Percentiles rank a stretch among this genome's conserved stretches.
Evolutionary conservation across 2,329 filamentous ascomycete species (phyloP).

Genomic region (Westerdykella aurantiaca): DNA sequence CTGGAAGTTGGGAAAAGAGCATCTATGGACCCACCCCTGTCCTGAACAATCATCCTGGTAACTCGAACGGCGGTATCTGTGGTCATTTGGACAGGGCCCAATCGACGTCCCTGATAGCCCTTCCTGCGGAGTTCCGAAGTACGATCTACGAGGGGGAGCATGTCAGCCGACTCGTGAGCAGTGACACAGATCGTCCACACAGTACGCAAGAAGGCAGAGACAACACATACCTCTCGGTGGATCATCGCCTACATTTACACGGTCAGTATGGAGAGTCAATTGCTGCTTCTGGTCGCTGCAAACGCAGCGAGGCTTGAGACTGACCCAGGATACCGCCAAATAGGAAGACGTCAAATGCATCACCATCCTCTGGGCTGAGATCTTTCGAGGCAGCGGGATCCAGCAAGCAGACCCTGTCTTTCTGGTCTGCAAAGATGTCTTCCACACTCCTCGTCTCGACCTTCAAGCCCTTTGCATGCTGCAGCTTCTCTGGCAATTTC

Average conservation of each 20-base stretch:
- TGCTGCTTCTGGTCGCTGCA: neutral
- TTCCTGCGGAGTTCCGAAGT: conserved; percentile 95
- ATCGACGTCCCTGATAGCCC: conserved; percentile 77
- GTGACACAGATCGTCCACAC: conserved; percentile 2
- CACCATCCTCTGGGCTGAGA: conserved; percentile 74
- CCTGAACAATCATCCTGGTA: conserved; percentile 80
- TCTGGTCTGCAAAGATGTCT: conserved; percentile 66
- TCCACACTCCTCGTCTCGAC: conserved; percentile 76
- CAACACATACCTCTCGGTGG: conserved; percentile 71
- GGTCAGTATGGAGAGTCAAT: conserved; percentile 17
- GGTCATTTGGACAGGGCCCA: conserved; percentile 95
- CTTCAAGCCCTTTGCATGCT: conserved; percentile 56
- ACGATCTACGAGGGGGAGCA: conserved; percentile 56
- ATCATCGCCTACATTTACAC: conserved; percentile 65
- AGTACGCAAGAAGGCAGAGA: neutral
- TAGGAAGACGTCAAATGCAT: conserved; percentile 80
- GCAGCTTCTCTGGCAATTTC: conserved; percentile 54
- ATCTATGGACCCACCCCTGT: conserved; percentile 57
- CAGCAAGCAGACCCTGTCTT: conserved; percentile 76
- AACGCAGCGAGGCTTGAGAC: conserved; percentile 12
- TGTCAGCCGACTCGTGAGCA: conserved; percentile 16
- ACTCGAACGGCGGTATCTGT: conserved; percentile 95
- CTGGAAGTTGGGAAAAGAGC: neutral
- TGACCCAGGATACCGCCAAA: conserved; percentile 93
- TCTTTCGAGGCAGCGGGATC: conserved; percentile 81